phyloP scores from a whole-genome alignment of 2,329 filamentous ascomycete genomes.

The Colletotrichum tropicicola region DNA sequence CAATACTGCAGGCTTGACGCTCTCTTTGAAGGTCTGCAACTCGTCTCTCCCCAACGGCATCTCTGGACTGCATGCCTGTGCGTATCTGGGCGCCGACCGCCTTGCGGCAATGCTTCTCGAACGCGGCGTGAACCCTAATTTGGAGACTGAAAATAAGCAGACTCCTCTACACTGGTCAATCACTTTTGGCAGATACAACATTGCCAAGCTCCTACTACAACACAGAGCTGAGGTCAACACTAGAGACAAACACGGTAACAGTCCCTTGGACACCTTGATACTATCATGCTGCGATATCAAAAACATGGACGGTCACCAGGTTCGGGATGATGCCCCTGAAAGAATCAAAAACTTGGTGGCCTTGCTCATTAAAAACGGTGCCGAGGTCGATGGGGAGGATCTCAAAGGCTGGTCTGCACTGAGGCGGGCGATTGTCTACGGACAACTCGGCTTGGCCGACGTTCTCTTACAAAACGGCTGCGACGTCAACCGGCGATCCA shows the following conservation, averaged over 20 bases:
- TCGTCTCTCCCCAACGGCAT: neutral
- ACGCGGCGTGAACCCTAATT: neutral
- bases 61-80: neutral
- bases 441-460: neutral
- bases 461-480: neutral
- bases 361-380: neutral
- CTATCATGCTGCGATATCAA: neutral
- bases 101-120: neutral
- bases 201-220: neutral
- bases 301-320: neutral
- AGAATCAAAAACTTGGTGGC: neutral
- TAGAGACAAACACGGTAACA: neutral
- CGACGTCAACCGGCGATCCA: neutral
- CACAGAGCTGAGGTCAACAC: neutral
- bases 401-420: neutral
- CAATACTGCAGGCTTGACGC: neutral
- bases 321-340: neutral
- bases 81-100: neutral
- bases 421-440: neutral
- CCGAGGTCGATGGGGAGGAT: neutral
- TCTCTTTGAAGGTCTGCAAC: neutral
- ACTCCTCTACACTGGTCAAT: neutral
- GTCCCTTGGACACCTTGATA: neutral
- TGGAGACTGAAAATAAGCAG: neutral
- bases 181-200: neutral